phyloP scores from a whole-genome alignment of 257 asterid species.

The Solanum appendiculatum region DNA sequence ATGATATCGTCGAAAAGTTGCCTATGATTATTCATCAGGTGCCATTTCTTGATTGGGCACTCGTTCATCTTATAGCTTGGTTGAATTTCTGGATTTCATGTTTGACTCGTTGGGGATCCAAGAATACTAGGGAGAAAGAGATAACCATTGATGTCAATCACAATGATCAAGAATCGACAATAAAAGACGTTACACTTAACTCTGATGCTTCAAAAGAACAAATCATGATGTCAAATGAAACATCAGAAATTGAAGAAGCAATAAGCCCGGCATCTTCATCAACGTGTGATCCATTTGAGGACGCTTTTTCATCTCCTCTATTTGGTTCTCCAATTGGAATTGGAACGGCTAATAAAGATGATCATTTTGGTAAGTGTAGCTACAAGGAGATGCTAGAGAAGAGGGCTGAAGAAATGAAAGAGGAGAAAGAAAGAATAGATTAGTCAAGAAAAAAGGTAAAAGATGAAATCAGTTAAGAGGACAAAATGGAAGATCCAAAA shows the following conservation, averaged over 20 bases:
- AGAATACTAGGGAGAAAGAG: constrained; percentile 29
- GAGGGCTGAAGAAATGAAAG: constrained; percentile 11
- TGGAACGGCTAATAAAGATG: background rate
- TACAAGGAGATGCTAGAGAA: constrained; percentile 41
- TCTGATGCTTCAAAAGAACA: background rate
- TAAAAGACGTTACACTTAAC: background rate
- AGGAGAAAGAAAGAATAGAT: background rate
- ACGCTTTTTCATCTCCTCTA: constrained; percentile 20
- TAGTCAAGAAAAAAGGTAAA: too few species aligned
- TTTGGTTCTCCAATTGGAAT: constrained; percentile 1
- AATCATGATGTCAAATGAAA: background rate
- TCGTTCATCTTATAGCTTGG: constrained; percentile 19
- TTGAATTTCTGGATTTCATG: constrained; percentile 10
- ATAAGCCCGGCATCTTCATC: constrained; percentile 6
- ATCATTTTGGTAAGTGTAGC: constrained; percentile 11
- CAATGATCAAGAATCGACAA: background rate
- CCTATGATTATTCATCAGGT: constrained; percentile 14
- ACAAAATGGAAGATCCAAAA: background rate
- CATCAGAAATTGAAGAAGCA: background rate
- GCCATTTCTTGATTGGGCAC: constrained; percentile 27
- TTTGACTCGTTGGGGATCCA: constrained; percentile 7
- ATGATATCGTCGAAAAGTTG: constrained; percentile 10
- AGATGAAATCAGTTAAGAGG: background rate
- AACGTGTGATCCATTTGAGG: constrained; percentile 4
- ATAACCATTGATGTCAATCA: constrained; percentile 17